Evolutionary conservation across 2,329 filamentous ascomycete species (phyloP).

Genomic region (Shiraia sp.): DNA sequence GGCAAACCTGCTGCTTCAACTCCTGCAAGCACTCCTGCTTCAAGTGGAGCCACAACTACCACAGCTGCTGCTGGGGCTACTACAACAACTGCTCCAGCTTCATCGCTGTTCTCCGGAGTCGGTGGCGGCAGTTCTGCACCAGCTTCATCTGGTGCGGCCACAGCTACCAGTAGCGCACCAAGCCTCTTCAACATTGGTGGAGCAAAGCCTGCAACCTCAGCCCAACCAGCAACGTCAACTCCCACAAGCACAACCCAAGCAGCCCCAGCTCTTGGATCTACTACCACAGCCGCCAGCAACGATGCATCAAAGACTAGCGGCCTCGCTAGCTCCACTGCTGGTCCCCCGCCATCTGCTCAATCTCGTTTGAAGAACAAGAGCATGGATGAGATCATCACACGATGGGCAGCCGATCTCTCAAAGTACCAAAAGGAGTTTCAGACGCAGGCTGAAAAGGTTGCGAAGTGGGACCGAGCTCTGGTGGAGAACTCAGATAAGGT

Average conservation of each 20-base stretch:
- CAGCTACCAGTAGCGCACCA: constrained; percentile 5
- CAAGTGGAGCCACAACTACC: constrained; percentile 20
- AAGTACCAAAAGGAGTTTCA: constrained; percentile 98
- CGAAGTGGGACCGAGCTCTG: constrained; percentile 87
- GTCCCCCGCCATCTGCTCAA: constrained; percentile 76
- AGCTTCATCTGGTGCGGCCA: constrained; percentile 15
- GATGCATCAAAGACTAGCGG: constrained; percentile 35
- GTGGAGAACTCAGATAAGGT: constrained; percentile 96
- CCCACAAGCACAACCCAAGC: constrained; percentile 25
- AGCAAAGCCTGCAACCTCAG: constrained; percentile 24
- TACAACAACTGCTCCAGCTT: constrained; percentile 17
- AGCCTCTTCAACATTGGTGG: constrained; percentile 18
- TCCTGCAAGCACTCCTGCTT: constrained; percentile 21
- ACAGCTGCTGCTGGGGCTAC: constrained; percentile 19
- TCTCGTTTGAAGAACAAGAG: constrained; percentile 96
- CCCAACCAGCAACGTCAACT: constrained; percentile 23
- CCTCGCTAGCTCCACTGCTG: constrained; percentile 75
- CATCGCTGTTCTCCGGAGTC: constrained; percentile 24
- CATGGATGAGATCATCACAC: constrained; percentile 97
- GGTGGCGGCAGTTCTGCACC: constrained; percentile 23
- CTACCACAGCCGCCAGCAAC: constrained; percentile 16
- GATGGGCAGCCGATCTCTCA: constrained; percentile 92
- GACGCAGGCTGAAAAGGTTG: constrained; percentile 82
- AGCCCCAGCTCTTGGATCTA: constrained; percentile 17
- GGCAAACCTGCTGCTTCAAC: constrained; percentile 17